phyloP scores from a whole-genome alignment of 768 basidiomycete species.

The Leccinellum albellum region DNA sequence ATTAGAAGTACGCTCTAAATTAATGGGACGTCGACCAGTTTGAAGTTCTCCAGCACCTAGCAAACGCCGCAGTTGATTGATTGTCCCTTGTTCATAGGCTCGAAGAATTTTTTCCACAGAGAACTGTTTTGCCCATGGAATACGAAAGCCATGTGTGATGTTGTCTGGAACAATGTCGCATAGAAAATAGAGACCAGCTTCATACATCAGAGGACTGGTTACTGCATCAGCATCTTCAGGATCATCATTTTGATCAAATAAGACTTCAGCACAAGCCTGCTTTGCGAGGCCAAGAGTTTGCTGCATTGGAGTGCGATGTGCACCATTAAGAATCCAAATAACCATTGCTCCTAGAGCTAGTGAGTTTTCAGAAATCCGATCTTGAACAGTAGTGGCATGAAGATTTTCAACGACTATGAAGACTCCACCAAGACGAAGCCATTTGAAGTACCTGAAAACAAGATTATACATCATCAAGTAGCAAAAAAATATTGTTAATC shows the following conservation, averaged over 20 bases:
- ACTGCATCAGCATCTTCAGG: background rate
- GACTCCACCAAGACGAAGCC: background rate
- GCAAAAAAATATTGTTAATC: background rate
- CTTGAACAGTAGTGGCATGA: too few species aligned
- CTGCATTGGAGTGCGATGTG: background rate
- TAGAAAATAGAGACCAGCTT: slow-evolving; percentile 2
- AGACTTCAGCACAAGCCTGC: background rate
- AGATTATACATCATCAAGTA: background rate
- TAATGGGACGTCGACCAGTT: background rate
- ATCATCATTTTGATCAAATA: background rate
- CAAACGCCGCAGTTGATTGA: background rate
- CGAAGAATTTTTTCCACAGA: background rate
- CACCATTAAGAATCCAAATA: slow-evolving; percentile 7
- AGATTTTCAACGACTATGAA: background rate
- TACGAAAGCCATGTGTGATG: background rate
- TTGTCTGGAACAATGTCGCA: background rate
- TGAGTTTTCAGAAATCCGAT: background rate
- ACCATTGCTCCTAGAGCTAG: slow-evolving; percentile 2
- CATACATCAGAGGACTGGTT: slow-evolving; percentile 3
- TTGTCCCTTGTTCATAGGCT: background rate
- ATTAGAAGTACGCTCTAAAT: background rate
- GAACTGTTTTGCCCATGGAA: background rate
- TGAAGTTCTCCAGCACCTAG: background rate
- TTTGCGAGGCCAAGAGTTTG: background rate
- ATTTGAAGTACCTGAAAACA: slow-evolving; percentile 9